Evolutionary conservation across 1,284 basidiomycete genomes (phyloP), one percentile per base, ranked within the genome.

Genomic region (Anthracocystis setariae): DNA sequence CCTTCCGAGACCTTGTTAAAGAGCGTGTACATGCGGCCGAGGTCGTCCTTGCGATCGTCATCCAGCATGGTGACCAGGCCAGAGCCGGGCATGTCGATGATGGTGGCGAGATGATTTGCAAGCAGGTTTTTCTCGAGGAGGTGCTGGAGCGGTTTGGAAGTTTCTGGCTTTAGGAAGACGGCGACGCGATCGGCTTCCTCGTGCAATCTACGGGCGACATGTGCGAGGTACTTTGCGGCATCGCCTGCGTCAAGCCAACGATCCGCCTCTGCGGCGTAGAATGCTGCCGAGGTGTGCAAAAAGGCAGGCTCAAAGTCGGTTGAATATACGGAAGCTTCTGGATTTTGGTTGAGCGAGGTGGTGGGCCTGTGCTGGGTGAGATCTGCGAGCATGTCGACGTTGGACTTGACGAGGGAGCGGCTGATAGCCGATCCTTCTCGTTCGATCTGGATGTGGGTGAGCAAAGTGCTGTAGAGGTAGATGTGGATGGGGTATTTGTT

Each of bases 31-130:
- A 99, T 83, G 10, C 93, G 88, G 17, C 87, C 86, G 20, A 98
- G 86, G 77, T 96, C 93, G 8, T 89, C 88, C 17, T 88, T 84
- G 77, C 90, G 91, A 80, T 92, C 89, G 18, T 88, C 84, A 79
- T 98, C 92, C 47, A 98, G 87, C 92, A 98, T 93, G 12, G 86
- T 85, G 66, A 93, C 90, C 42, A 99, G 85, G 2, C 96, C 96
- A 2, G 93, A 93, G 58, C 90, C 89, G 0, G 89, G 87, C 88
- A 93, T 92, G 40, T 87, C 86, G 67, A 98, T 88, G 56, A 98
- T 87, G 5, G 87, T 86, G 18, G 86, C 80, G 8, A 98, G 85
- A 83, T 98, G 92, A 9, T 90, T 87, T 0, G 90, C 88, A 44
- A 98, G 86, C 35, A 98, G 88, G 56, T 90, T 85, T 43, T 89